Evolutionary conservation across 2,329 filamentous ascomycete genomes (phyloP), one percentile per base, ranked within the genome.

Genomic region (Pyrenochaeta sp.): DNA sequence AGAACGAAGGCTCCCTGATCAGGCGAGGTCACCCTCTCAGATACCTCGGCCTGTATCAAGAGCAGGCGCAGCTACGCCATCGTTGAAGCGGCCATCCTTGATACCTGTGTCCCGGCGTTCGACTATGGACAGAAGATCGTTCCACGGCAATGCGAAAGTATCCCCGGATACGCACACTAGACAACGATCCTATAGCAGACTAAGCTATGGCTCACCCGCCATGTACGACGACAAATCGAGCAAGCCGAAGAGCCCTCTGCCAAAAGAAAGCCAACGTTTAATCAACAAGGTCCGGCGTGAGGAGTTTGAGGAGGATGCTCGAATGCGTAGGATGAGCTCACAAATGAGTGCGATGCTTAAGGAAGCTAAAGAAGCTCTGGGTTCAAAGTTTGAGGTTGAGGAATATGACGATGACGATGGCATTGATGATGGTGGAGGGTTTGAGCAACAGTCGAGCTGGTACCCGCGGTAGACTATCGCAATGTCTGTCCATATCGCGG

Each of bases 341-440:
- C 87, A 90, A 64, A 79, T 98, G 42, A 86, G 90, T 69, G 90
- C 88, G 30, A 92, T 99, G 90, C 96, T 99, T 49, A 83, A 88
- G 1, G 89, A 98, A 75, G 95, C 93, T 0, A 89, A 89, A 64
- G 90, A 95, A 74, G 95, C 95, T 1, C 77, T 99, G 15, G 93
- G 80, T 6, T 79, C 75, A 17, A 81, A 77, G 53, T 67, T 79
- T 23, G 73, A 78, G 27, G 60, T 77, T 14, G 76, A 79, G 35
- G 64, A 70, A 29, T 63, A 65, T 21, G 62, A 67, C 7, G 64
- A 64, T 9, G 71, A 71, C 12, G 32, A 57, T 53, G 43, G 43
- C 9, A 41, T 31, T 29, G 45, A 43, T 36, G 48, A 42, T 15
- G 30, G 29, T 15, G 30, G 29, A 23, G 56, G 12, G 10, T 44